Evolutionary conservation across 1,284 basidiomycete species (phyloP), one percentile per base, ranked within the genome.

Genomic region (Exobasidium rhododendri): DNA sequence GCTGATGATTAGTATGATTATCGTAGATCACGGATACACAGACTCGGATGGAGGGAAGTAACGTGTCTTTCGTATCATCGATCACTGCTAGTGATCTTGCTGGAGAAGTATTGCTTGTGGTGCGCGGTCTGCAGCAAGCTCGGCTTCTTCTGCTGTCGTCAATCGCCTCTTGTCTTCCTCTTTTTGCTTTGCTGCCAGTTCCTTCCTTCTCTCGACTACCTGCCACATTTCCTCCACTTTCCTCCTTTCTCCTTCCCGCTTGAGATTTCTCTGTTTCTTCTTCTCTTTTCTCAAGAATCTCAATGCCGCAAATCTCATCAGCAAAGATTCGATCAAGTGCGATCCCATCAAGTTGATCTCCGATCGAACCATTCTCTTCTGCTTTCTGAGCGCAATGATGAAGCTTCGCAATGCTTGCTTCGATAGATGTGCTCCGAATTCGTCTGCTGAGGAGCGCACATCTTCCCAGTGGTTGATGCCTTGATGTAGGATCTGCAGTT

Each of bases 401-500:
- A 40, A 40, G 7, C 7, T 40, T 10, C 35, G 35, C 35, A 40
- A 40, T 10, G 35, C 7, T 10, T 40, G 7, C 35, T 40, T 40
- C 17, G 35, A 40, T 7, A 40, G 35, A 40, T 40, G 35, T 10
- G 17, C 10, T 40, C 10, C 17, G n/a, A n/a, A n/a, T 10, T 40
- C 35, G 17, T 40, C 35, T 10, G 35, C 35, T 10, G 35, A 10
- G 7, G 17, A 40, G 7, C 35, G 7, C 17, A 40, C 35, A 10
- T 40, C 10, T 40, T 40, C 35, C 35, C 35, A 40, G 17, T 40
- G 17, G 7, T 7, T 10, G 17, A 40, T 40, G 7, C 10, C 35
- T 40, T 40, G 35, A 47, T 65, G 62, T n/a, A 71, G 57, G 26
- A 71, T 47, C 40, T 62, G 50, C 24, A 52, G 53, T 44, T 71